These are phyloP conservation scores for Candida ficus DNA, from an alignment of 805 yeast genomes.

Conservation along the genomic window DNA sequence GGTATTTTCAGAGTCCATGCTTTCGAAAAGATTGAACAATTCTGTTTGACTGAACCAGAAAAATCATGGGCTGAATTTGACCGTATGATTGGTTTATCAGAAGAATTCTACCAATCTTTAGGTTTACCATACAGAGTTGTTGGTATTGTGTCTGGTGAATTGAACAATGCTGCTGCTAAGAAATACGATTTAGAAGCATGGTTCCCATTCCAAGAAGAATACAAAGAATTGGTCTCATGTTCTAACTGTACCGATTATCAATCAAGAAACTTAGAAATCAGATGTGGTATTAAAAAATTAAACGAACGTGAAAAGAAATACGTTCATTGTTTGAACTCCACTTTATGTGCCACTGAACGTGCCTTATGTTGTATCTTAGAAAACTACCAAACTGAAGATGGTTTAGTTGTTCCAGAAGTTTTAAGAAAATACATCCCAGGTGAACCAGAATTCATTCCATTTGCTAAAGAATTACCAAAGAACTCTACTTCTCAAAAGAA, in stretches of 20 bases:
- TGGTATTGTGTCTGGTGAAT: slow-evolving; percentile 96
- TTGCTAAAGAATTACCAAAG: slow-evolving; percentile 85
- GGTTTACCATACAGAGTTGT: slow-evolving; percentile 96
- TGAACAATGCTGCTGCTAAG: slow-evolving; percentile 98
- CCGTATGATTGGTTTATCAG: slow-evolving; percentile 86
- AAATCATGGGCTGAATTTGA: slow-evolving; percentile 98
- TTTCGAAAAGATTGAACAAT: slow-evolving; percentile 97
- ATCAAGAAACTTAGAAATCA: slow-evolving; percentile 95
- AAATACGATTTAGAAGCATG: slow-evolving; percentile 98
- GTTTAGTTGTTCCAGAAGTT: slow-evolving; percentile 89
- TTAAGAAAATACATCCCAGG: slow-evolving; percentile 96
- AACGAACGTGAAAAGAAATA: slow-evolving; percentile 95
- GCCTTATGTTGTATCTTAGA: slow-evolving; percentile 96
- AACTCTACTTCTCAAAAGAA: slow-evolving; percentile 79
- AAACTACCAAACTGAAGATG: slow-evolving; percentile 97
- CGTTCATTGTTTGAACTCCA: slow-evolving; percentile 97
- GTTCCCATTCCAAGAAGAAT: slow-evolving; percentile 99
- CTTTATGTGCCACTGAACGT: slow-evolving; percentile 96
- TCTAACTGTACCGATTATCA: slow-evolving; percentile 99
- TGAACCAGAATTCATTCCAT: slow-evolving; percentile 95
- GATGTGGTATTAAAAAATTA: slow-evolving; percentile 96
- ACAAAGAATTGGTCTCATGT: slow-evolving; percentile 96
- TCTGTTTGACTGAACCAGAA: slow-evolving; percentile 93
- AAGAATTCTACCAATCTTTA: slow-evolving; percentile 87
- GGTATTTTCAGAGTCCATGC: slow-evolving; percentile 99